Evolutionary conservation across 441 rosid genomes (phyloP), one percentile per base, ranked within the genome.

Genomic region (Geranium incanum): DNA sequence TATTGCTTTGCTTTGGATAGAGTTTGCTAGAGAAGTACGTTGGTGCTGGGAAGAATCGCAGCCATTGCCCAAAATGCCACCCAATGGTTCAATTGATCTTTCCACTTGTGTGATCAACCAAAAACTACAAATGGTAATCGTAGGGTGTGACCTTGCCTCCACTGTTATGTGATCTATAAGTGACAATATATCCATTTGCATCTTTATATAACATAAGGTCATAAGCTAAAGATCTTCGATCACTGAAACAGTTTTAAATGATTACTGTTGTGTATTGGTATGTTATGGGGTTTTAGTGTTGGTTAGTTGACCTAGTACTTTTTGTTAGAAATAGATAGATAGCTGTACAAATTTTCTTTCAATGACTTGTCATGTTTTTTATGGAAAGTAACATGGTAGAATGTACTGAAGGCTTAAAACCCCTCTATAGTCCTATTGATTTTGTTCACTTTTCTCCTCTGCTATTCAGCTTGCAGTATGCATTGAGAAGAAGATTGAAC

Each of bases 31-130:
- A 70, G 99, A 95, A 88, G 89, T 91, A 74, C 96, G 96, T 71
- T 95, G 95, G 95, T 93, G 86, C 76, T 95, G 99, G 99, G 99
- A 95, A 83, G 99, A 95, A 84, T 80, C 92, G 50, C 97, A 91
- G 73, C 81, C 91, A 28, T 79, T 95, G 83, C 97, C 99, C 38
- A 89, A 86, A 84, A 82, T 91, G 87, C 84, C 84, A 62, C 69
- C 69, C 23, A 77, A 76, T 81, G 89, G 93, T 79, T 79, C 86
- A 39, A 85, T 95, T 84, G 97, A 91, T 84, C 80, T 95, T 68
- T 84, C 94, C 33, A 88, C 93, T 59, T 95, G 97, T 86, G 82
- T 95, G 81, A 86, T 91, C 76, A 70, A 95, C 83, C 99, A 93
- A 83, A 95, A 95, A 85, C 79, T 95, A 75, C 99, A 93, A 71